Percentiles rank a stretch among this genome's conserved stretches.
Conservation (phyloP, 768 basidiomycete genomes). For the Boletales sp. region DNA sequence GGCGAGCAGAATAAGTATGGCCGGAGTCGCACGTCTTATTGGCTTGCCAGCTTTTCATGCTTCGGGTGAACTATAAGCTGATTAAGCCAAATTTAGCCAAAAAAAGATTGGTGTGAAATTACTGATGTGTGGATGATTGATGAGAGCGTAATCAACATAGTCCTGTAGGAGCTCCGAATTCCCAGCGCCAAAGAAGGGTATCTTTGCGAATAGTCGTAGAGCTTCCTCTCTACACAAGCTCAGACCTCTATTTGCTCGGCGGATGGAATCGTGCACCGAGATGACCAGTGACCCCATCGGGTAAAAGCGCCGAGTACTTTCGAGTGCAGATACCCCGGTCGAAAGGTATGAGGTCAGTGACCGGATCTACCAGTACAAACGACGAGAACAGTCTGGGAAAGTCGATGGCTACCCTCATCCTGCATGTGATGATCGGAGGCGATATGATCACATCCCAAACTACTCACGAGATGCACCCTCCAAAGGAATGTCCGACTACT, state of each 20-base stretch:
- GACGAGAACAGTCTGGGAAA: slow-evolving; percentile 66
- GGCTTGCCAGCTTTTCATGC: too few relatives aligned
- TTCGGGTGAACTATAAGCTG: too few relatives aligned
- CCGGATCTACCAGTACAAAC: slow-evolving; percentile 76
- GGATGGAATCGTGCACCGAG: slow-evolving; percentile 38
- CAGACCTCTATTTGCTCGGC: neutral
- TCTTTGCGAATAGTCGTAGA: slow-evolving; percentile 40
- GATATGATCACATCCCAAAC: too few relatives aligned
- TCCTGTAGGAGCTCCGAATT: slow-evolving; percentile 54
- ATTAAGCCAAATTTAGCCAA: too few relatives aligned
- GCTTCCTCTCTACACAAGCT: slow-evolving; percentile 54
- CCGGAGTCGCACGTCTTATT: too few relatives aligned
- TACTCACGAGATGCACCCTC: too few relatives aligned
- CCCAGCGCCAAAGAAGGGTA: slow-evolving; percentile 72
- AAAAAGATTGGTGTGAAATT: too few relatives aligned
- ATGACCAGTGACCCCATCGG: slow-evolving; percentile 62
- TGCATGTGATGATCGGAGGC: slow-evolving; percentile 20
- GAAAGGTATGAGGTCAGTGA: slow-evolving; percentile 39
- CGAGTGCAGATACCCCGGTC: neutral
- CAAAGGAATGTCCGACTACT: too few relatives aligned
- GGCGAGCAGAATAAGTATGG: too few relatives aligned
- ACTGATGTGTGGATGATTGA: slow-evolving; percentile 26
- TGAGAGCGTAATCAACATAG: slow-evolving; percentile 60
- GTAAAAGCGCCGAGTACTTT: slow-evolving; percentile 44
- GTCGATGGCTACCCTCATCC: slow-evolving; percentile 61